phyloP scores from a whole-genome alignment of 2,329 filamentous ascomycete species.

The Fusarium xyrophilum region DNA sequence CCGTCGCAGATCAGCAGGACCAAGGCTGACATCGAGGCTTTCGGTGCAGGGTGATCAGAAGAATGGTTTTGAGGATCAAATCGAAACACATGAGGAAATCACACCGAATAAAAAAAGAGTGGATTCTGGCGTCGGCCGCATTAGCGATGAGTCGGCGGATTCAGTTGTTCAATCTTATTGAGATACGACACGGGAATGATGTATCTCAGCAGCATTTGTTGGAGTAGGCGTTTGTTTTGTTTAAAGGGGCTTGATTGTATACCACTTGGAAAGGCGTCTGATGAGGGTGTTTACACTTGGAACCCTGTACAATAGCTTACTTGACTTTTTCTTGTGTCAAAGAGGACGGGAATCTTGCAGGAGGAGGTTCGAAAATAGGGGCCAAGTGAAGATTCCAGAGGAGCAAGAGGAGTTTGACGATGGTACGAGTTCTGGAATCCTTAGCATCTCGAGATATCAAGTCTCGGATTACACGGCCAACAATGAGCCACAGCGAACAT shows the following conservation, averaged over 20 bases:
- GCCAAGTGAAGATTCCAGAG: conserved; percentile 7
- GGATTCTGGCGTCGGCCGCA: conserved; percentile 46
- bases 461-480: conserved; percentile 29
- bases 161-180: conserved; percentile 12
- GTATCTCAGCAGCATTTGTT: conserved; percentile 28
- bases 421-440: conserved; percentile 10
- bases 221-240: conserved; percentile 35
- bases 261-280: conserved; percentile 38
- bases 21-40: conserved; percentile 28
- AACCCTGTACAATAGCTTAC: conserved; percentile 37
- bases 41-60: conserved; percentile 34
- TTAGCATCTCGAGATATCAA: conserved; percentile 21
- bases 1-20: conserved; percentile 45
- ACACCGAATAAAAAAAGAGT: conserved; percentile 43
- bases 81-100: conserved; percentile 28
- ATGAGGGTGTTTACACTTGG: conserved; percentile 2
- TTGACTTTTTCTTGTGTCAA: conserved; percentile 15
- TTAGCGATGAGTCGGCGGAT: conserved; percentile 42
- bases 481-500: conserved; percentile 32
- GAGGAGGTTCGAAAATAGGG: conserved; percentile 1
- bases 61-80: conserved; percentile 26
- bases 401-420: conserved; percentile 7
- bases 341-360: conserved; percentile 17
- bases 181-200: conserved; percentile 5
- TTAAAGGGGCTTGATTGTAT: conserved; percentile 15